A percentile compares a stretch with the other conserved stretches of the same genome.
Conservation (phyloP, 1,139 yeast species). For the Ogataea hybrid region DNA sequence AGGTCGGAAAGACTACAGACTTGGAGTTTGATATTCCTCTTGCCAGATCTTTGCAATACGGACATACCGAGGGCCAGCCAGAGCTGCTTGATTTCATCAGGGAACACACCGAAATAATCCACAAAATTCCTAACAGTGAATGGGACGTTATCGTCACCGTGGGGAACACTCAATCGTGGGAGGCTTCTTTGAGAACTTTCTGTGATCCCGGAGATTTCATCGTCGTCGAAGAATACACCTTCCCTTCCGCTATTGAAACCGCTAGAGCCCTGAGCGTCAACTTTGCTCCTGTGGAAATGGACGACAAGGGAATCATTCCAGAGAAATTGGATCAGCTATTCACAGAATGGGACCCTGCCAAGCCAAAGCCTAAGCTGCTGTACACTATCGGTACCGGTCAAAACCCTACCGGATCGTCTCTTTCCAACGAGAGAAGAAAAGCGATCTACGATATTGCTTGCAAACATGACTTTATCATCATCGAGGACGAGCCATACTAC, state of each 20-base stretch:
- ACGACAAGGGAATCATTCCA: slow-evolving; percentile 76
- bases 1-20: slow-evolving; percentile 43
- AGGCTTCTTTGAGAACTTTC: slow-evolving; percentile 77
- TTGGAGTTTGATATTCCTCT: slow-evolving; percentile 65
- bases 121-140: slow-evolving; percentile 51
- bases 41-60: slow-evolving; percentile 88
- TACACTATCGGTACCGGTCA: slow-evolving; percentile 93
- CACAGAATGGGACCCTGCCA: slow-evolving; percentile 59
- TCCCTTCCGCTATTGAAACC: slow-evolving; percentile 81
- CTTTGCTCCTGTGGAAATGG: slow-evolving; percentile 76
- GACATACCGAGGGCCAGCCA: slow-evolving; percentile 75
- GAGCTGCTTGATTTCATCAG: slow-evolving; percentile 64
- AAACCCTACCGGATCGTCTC: slow-evolving; percentile 89
- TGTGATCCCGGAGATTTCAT: slow-evolving; percentile 75
- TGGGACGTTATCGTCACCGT: slow-evolving; percentile 65
- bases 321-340: slow-evolving; percentile 62
- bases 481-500: slow-evolving; percentile 95
- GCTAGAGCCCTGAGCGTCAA: slow-evolving; percentile 71
- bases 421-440: slow-evolving; percentile 68
- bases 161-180: slow-evolving; percentile 92
- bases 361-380: slow-evolving; percentile 58
- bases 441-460: slow-evolving; percentile 69
- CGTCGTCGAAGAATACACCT: slow-evolving; percentile 79
- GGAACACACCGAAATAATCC: slow-evolving; percentile 77
- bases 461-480: slow-evolving; percentile 73